Evolutionary conservation across 1,284 basidiomycete species (phyloP).

Genomic region (Vanrija pseudolonga): DNA sequence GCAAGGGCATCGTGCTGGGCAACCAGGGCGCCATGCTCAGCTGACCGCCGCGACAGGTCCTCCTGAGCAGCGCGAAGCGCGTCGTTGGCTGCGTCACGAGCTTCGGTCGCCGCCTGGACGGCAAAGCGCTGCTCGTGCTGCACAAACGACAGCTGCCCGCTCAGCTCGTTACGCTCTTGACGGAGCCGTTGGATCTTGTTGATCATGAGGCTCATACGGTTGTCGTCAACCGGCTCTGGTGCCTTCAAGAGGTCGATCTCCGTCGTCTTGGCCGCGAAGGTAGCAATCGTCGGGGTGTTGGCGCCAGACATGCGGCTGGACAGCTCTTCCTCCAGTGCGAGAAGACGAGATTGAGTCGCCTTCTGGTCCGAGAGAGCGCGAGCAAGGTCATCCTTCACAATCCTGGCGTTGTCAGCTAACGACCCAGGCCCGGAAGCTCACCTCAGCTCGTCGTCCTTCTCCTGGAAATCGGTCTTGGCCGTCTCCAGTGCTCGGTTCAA

Average conservation of each 20-base stretch:
- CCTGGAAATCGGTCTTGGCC: slow-evolving; percentile 15
- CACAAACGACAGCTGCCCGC: slow-evolving; percentile 8
- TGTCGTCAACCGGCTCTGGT: neutral
- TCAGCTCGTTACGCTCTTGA: slow-evolving; percentile 11
- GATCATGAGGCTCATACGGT: slow-evolving; percentile 6
- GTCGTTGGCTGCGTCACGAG: neutral
- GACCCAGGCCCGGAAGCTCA: too few species aligned
- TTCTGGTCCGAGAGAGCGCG: neutral
- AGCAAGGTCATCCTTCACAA: neutral
- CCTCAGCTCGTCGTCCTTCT: neutral
- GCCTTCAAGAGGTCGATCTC: neutral
- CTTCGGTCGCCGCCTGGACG: neutral
- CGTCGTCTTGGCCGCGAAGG: neutral
- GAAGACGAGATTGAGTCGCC: neutral
- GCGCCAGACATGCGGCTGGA: neutral
- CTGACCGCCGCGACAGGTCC: neutral
- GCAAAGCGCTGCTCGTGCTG: slow-evolving; percentile 8
- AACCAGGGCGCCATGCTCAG: neutral
- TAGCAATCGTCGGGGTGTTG: neutral
- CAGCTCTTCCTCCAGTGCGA: neutral
- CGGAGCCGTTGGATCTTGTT: slow-evolving; percentile 15
- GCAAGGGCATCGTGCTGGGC: neutral
- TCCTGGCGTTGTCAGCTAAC: too few species aligned
- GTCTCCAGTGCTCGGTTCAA: slow-evolving; percentile 12
- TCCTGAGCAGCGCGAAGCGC: neutral